Evolutionary conservation across 768 basidiomycete genomes (phyloP).

Genomic region (Cystobasidium ongulense): DNA sequence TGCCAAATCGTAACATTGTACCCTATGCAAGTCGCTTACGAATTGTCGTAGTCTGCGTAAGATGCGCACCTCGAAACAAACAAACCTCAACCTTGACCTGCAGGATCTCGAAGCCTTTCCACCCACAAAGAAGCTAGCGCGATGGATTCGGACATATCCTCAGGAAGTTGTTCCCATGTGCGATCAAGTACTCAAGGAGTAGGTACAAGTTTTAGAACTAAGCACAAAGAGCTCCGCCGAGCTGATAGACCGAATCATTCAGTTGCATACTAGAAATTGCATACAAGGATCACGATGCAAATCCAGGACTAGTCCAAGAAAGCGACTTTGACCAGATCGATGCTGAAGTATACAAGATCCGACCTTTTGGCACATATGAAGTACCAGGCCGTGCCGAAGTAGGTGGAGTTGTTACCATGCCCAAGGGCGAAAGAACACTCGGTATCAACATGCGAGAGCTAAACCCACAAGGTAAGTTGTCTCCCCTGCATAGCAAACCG

Average conservation of each 20-base stretch:
- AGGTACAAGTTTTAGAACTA: slow-evolving; percentile 41
- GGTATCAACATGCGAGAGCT: slow-evolving; percentile 83
- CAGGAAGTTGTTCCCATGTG: slow-evolving; percentile 95
- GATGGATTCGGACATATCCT: slow-evolving; percentile 81
- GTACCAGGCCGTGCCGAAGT: slow-evolving; percentile 36
- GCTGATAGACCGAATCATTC: not conserved
- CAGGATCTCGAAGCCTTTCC: slow-evolving; percentile 78
- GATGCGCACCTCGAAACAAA: slow-evolving; percentile 67
- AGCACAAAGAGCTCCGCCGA: not conserved
- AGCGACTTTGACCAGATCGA: slow-evolving; percentile 78
- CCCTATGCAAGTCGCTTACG: slow-evolving; percentile 33
- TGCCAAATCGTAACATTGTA: slow-evolving; percentile 2
- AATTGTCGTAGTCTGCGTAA: slow-evolving; percentile 52
- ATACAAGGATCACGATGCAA: slow-evolving; percentile 36
- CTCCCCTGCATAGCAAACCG: too few species aligned
- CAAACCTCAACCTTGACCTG: slow-evolving; percentile 84
- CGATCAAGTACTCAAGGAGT: slow-evolving; percentile 90
- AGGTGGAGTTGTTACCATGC: not conserved
- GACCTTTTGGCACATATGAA: slow-evolving; percentile 73
- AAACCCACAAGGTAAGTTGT: slow-evolving; percentile 79
- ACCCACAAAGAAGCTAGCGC: slow-evolving; percentile 68
- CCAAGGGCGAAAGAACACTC: slow-evolving; percentile 32
- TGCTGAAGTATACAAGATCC: slow-evolving; percentile 77
- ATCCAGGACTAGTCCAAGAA: slow-evolving; percentile 54
- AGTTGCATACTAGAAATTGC: slow-evolving; percentile 34